phyloP scores from a whole-genome alignment of 805 yeast species.

The Pichia scutulata region DNA sequence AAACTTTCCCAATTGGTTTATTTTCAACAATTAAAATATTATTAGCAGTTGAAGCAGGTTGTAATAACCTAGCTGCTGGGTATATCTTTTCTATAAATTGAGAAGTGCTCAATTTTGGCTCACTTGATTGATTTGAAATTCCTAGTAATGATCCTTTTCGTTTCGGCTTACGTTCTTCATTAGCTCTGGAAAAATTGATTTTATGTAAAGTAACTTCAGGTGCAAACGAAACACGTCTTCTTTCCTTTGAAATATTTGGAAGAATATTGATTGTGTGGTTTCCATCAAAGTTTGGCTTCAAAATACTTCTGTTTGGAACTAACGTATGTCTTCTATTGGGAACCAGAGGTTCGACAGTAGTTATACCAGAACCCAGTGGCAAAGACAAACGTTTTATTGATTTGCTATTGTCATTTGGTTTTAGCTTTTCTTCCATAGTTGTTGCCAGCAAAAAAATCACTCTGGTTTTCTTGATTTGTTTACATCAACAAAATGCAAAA shows the following conservation, averaged over 20 bases:
- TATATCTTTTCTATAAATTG: constrained; percentile 5
- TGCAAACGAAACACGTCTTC: constrained; percentile 68
- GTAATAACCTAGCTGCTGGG: no score
- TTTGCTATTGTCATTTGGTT: background rate
- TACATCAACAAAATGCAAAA: background rate
- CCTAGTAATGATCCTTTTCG: constrained; percentile 6
- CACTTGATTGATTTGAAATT: background rate
- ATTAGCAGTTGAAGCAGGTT: background rate
- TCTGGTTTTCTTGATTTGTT: background rate
- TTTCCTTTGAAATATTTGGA: constrained; percentile 21
- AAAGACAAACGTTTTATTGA: constrained; percentile 2
- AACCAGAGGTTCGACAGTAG: background rate
- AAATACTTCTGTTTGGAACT: constrained; percentile 33
- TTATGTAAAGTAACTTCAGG: constrained; percentile 65
- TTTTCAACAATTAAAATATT: background rate
- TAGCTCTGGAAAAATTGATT: constrained; percentile 7
- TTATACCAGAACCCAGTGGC: background rate
- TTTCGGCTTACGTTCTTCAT: constrained; percentile 8
- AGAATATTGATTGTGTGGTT: constrained; percentile 33
- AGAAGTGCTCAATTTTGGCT: constrained; percentile 1
- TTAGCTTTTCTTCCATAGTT: background rate
- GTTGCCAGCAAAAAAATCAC: background rate
- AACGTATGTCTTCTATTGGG: constrained; percentile 28
- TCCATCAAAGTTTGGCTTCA: constrained; percentile 27
- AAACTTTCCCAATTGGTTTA: background rate